Conservation (phyloP, 129 eudicot species). For the Saussurea involucrata region DNA sequence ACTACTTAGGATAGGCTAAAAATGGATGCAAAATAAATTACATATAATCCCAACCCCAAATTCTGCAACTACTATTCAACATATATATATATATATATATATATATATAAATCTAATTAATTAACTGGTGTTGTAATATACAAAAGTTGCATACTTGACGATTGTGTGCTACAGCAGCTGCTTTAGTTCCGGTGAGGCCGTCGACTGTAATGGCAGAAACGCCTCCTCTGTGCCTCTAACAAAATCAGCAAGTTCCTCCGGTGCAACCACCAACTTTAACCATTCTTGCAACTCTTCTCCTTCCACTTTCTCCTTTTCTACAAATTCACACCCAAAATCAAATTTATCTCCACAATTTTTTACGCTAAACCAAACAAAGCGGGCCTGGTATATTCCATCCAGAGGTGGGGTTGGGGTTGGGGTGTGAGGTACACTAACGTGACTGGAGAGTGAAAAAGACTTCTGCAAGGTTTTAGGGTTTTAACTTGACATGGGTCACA, state of each 20-base stretch:
- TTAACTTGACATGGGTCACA: no score
- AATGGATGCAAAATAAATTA: background rate
- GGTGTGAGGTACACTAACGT: background rate
- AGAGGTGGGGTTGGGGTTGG: background rate
- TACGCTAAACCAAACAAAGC: background rate
- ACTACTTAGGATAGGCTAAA: background rate
- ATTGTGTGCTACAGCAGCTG: conserved; percentile 24
- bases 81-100: background rate
- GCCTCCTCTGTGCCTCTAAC: conserved; percentile 52
- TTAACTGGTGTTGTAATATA: conserved; percentile 22
- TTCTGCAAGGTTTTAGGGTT: no score
- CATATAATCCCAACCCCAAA: background rate
- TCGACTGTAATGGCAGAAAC: conserved; percentile 60
- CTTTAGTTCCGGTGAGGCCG: conserved; percentile 40
- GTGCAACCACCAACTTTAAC: conserved; percentile 91
- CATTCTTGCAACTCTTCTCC: conserved; percentile 85
- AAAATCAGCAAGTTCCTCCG: conserved; percentile 69
- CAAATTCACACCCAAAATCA: background rate
- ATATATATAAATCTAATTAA: background rate
- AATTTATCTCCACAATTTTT: background rate
- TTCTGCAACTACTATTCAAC: conserved; percentile 14
- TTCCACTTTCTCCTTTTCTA: conserved; percentile 86
- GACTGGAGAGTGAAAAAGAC: background rate
- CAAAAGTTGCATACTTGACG: conserved; percentile 16
- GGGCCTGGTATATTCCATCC: background rate